Evolutionary conservation across 1,139 yeast species (phyloP).

Genomic region (Pichia sp.): DNA sequence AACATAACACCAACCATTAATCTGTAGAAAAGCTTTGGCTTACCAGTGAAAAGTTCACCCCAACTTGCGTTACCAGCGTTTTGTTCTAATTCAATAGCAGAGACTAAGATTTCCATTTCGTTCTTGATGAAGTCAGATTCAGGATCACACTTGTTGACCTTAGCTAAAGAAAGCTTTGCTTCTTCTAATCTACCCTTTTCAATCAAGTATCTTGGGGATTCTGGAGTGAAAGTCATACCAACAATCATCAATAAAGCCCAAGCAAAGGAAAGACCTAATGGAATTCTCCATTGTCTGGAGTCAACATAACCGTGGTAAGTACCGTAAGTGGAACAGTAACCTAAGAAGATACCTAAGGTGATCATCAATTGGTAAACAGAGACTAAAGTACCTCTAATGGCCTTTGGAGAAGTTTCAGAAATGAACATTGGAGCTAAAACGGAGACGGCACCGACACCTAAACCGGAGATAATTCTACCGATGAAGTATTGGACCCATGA

Average conservation of each 20-base stretch:
- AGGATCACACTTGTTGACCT: conserved; percentile 57
- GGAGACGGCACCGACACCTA: conserved; percentile 65
- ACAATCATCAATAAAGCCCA: conserved; percentile 45
- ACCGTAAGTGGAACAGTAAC: conserved; percentile 63
- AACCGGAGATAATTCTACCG: conserved; percentile 66
- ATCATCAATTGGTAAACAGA: conserved; percentile 67
- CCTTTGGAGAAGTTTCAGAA: conserved; percentile 67
- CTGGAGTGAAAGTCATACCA: conserved; percentile 73
- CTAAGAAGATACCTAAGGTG: conserved; percentile 62
- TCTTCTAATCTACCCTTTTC: conserved; percentile 51
- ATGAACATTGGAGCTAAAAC: conserved; percentile 65
- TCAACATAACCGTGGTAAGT: conserved; percentile 45
- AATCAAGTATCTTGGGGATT: conserved; percentile 73
- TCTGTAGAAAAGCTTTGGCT: conserved; percentile 66
- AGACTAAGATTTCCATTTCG: conserved; percentile 60
- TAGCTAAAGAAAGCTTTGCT: conserved; percentile 62
- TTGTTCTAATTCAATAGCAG: conserved; percentile 62
- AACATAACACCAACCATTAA: conserved; percentile 61
- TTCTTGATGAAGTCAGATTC: conserved; percentile 57
- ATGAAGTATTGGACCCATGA: conserved; percentile 56
- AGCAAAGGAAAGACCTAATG: conserved; percentile 53
- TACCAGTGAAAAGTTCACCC: conserved; percentile 63
- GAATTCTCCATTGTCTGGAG: conserved; percentile 65
- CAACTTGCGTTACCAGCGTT: conserved; percentile 68
- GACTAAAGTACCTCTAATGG: conserved; percentile 67